phyloP scores from a whole-genome alignment of 306 rosid species.

The Quercus wislizeni region DNA sequence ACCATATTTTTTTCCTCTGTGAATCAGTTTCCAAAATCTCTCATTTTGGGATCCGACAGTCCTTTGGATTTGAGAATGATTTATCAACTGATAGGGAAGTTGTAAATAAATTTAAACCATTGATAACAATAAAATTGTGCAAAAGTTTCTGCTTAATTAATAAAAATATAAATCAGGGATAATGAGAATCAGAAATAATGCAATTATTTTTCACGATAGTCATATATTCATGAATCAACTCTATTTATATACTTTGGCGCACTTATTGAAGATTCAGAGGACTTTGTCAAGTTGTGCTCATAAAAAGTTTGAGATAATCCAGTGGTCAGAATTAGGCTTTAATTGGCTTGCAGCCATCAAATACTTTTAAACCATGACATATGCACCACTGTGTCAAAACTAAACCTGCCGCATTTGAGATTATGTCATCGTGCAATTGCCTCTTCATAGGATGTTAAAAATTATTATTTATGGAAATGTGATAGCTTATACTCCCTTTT shows the following conservation, averaged over 20 bases:
- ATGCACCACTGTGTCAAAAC: conserved; percentile 5
- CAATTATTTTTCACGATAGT: neutral
- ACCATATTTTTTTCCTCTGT: conserved; percentile 6
- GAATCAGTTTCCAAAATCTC: conserved; percentile 13
- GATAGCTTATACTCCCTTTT: conserved; percentile 19
- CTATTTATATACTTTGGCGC: neutral
- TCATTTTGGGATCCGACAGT: neutral
- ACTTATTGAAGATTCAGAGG: neutral
- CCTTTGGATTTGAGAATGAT: neutral
- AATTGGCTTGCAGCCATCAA: neutral
- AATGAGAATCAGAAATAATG: neutral
- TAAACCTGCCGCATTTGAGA: neutral
- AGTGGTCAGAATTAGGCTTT: neutral
- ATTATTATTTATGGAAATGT: conserved; percentile 14
- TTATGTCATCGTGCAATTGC: neutral
- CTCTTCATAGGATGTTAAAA: conserved; percentile 6
- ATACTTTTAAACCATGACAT: neutral
- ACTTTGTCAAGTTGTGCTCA: neutral
- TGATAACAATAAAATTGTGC: neutral
- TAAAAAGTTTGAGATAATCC: neutral
- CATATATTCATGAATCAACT: neutral
- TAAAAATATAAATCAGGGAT: neutral
- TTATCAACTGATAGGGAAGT: neutral
- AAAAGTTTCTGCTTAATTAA: neutral
- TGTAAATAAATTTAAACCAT: neutral